Percentiles rank a stretch among this genome's conserved stretches.
phyloP scores from a whole-genome alignment of 2,329 filamentous ascomycete genomes.

The Emydomyces testavorans region DNA sequence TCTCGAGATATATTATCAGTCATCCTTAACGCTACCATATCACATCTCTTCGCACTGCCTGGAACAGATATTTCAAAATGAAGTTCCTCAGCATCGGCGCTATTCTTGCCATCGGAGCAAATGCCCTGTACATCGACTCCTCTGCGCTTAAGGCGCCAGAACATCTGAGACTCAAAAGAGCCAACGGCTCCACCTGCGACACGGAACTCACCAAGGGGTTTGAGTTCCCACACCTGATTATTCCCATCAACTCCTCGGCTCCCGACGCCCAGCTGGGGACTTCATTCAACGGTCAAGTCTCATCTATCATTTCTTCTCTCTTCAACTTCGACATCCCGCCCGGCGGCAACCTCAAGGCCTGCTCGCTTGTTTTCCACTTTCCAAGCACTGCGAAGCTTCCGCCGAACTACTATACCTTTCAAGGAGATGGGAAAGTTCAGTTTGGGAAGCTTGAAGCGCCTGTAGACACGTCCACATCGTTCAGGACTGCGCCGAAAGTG shows the following conservation, averaged over 20 bases:
- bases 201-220: constrained; percentile 38
- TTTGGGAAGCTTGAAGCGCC: constrained; percentile 41
- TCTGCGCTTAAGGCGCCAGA: not conserved
- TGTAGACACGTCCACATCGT: constrained; percentile 43
- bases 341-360: constrained; percentile 48
- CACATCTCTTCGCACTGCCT: not conserved
- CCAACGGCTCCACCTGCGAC: constrained; percentile 29
- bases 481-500: constrained; percentile 41
- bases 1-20: not conserved
- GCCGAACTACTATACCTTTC: constrained; percentile 48
- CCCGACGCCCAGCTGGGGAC: constrained; percentile 45
- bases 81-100: constrained; percentile 10
- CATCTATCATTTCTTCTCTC: constrained; percentile 43
- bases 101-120: constrained; percentile 10
- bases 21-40: not conserved
- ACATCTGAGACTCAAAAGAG: not conserved
- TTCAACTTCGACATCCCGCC: constrained; percentile 59
- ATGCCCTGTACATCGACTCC: constrained; percentile 11
- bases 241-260: constrained; percentile 46
- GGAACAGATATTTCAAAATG: constrained; percentile 9
- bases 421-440: constrained; percentile 43
- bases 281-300: constrained; percentile 46
- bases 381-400: constrained; percentile 46
- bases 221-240: constrained; percentile 52
- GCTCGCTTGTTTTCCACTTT: constrained; percentile 55